Evolutionary conservation across 345 rosid genomes (phyloP).

Genomic region (Euphorbia pulcherrima): DNA sequence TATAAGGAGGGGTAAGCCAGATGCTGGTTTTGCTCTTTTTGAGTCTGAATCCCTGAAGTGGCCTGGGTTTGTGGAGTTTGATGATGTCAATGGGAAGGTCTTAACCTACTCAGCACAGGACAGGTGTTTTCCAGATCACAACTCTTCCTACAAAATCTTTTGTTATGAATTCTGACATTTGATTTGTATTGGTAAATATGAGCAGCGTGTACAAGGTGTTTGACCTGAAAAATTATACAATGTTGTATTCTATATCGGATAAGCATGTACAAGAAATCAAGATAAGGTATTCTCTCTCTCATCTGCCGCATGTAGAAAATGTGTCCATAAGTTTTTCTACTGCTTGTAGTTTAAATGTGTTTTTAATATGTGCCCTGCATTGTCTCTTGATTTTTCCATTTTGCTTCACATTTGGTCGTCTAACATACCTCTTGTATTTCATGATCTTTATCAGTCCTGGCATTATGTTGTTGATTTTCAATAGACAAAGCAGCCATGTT

Average conservation of each 20-base stretch:
- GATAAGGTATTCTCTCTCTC: constrained; percentile 61
- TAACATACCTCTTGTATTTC: constrained; percentile 9
- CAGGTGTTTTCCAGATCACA: constrained; percentile 39
- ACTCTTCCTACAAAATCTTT: constrained; percentile 14
- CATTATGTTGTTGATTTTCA: constrained; percentile 88
- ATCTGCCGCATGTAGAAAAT: not conserved
- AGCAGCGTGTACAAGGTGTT: constrained; percentile 93
- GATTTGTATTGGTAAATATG: constrained; percentile 11
- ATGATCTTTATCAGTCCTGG: constrained; percentile 63
- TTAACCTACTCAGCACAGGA: constrained; percentile 94
- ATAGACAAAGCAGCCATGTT: constrained; percentile 69
- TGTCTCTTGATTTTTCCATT: not conserved
- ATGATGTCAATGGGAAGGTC: constrained; percentile 96
- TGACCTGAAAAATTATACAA: constrained; percentile 83
- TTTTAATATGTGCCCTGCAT: not conserved
- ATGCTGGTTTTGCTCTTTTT: constrained; percentile 89
- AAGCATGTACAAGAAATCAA: constrained; percentile 90
- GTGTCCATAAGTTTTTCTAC: not conserved
- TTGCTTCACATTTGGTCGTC: not conserved
- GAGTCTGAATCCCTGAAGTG: constrained; percentile 95
- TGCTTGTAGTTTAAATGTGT: not conserved
- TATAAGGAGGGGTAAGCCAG: constrained; percentile 86
- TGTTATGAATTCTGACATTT: constrained; percentile 11
- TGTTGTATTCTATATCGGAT: constrained; percentile 88
- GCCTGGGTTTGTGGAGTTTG: constrained; percentile 99